Percentiles rank a stretch among this genome's conserved stretches.
Conservation (phyloP, 1,284 basidiomycete species). For the Mixia osmundae region DNA sequence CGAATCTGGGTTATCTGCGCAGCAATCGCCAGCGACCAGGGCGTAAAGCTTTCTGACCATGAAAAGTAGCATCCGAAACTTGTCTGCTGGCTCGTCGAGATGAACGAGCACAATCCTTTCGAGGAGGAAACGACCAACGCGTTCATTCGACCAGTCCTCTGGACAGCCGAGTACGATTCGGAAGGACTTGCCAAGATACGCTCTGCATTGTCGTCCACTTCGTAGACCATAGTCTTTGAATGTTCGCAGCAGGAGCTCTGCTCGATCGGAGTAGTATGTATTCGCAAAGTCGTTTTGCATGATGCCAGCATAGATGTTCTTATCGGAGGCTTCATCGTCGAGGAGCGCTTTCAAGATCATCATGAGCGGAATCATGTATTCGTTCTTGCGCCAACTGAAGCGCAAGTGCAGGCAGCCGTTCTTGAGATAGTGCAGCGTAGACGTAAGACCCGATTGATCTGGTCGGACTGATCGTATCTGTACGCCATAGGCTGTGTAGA, state of each 20-base stretch:
- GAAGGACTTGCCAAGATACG: slow-evolving; percentile 96
- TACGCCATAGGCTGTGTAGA: slow-evolving; percentile 81
- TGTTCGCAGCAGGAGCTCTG: slow-evolving; percentile 87
- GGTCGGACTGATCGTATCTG: slow-evolving; percentile 83
- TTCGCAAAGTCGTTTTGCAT: slow-evolving; percentile 94
- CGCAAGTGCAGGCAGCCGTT: slow-evolving; percentile 88
- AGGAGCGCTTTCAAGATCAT: slow-evolving; percentile 86
- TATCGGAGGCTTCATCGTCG: slow-evolving; percentile 66
- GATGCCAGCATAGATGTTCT: slow-evolving; percentile 92
- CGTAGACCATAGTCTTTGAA: slow-evolving; percentile 80
- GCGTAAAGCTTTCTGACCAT: slow-evolving; percentile 95
- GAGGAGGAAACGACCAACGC: slow-evolving; percentile 62
- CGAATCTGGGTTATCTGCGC: slow-evolving; percentile 92
- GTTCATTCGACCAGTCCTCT: slow-evolving; percentile 73
- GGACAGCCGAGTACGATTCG: slow-evolving; percentile 73
- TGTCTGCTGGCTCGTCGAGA: slow-evolving; percentile 68
- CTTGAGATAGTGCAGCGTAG: slow-evolving; percentile 87
- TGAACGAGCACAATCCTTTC: slow-evolving; percentile 78
- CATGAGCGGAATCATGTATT: slow-evolving; percentile 97
- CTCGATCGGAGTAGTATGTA: slow-evolving; percentile 91
- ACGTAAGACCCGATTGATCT: slow-evolving; percentile 79
- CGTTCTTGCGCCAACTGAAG: slow-evolving; percentile 93
- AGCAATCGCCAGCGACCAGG: slow-evolving; percentile 70
- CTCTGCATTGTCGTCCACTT: slow-evolving; percentile 79
- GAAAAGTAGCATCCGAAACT: slow-evolving; percentile 93